Evolutionary conservation across 805 yeast species (phyloP), one percentile per base, ranked within the genome.

Genomic region (Kazachstania kunashirensis): DNA sequence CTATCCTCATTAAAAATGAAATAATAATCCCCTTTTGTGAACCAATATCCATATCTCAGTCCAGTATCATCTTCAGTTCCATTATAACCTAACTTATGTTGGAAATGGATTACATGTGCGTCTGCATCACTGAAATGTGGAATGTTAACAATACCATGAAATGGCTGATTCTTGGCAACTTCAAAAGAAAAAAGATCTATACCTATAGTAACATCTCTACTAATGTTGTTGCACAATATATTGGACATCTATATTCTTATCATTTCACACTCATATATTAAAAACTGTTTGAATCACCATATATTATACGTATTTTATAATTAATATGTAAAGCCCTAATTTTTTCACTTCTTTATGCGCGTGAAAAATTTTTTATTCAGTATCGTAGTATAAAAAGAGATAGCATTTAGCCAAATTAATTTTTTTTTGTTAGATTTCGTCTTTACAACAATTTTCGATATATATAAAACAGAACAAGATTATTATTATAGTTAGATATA

Each of bases 31-130:
- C 34, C 33, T n/a, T 31, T 25, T 10, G 39, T 19, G 29, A 57
- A 40, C 61, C 60, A 57, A 39, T 56, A 57, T 0, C 62, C 62
- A 35, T 57, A 55, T 14, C 60, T 37, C 17, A 47, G 17, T 16
- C 32, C 39, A 24, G 39, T 41, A 15, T 31, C 36, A 6, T 43
- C 44, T n/a, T 40, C 47, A 3, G 7, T 13, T n/a, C 25, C 33
- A 12, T 33, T 14, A 16, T 9, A 27, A 16, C 32, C n/a, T 31
- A 16, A 19, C 5, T 24, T 20, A 10, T 43, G 34, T 25, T 48
- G 47, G 44, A 54, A 55, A 40, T 55, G 56, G 2, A 57, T 35
- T 4, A 50, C 44, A 43, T 57, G 59, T 2, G 49, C 17, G 2
- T 45, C 46, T 19, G 36, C 34, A 10, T 9, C 10, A 8, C n/a